Evolutionary conservation across 1,284 basidiomycete genomes (phyloP).

Genomic region (Rhodotorula sp.): DNA sequence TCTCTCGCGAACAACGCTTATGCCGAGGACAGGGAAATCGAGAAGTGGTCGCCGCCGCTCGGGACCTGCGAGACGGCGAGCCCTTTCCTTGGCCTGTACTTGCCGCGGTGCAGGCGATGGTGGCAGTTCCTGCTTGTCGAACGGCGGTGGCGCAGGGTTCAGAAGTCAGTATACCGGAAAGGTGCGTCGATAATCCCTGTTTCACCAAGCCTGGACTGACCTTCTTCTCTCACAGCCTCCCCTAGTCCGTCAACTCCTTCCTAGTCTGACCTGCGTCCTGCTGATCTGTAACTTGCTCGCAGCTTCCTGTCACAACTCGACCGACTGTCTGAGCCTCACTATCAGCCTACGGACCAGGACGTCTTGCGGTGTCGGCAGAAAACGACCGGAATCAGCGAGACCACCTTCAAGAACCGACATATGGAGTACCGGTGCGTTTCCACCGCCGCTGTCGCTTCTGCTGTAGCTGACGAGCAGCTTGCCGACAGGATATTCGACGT

Average conservation of each 20-base stretch:
- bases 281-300: background rate
- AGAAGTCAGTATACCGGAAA: slow-evolving; percentile 79
- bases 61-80: too few species aligned
- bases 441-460: too few species aligned
- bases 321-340: slow-evolving; percentile 61
- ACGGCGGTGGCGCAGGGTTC: slow-evolving; percentile 69
- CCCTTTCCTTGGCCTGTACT: slow-evolving; percentile 66
- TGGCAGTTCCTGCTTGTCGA: slow-evolving; percentile 74
- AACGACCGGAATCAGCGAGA: slow-evolving; percentile 95
- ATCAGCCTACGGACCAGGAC: slow-evolving; percentile 82
- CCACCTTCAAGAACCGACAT: slow-evolving; percentile 63
- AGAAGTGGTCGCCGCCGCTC: slow-evolving; percentile 62
- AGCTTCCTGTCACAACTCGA: slow-evolving; percentile 73
- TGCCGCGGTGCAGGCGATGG: slow-evolving; percentile 67
- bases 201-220: background rate
- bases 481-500: slow-evolving; percentile 52
- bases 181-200: background rate
- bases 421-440: slow-evolving; percentile 38
- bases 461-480: background rate
- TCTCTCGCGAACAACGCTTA: background rate
- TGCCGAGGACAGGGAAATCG: slow-evolving; percentile 47
- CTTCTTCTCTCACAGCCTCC: slow-evolving; percentile 11
- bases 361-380: slow-evolving; percentile 92
- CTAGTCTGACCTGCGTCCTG: background rate
- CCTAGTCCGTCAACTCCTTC: slow-evolving; percentile 21